phyloP scores from a whole-genome alignment of 345 rosid species.

The Geranium rotundifolium region DNA sequence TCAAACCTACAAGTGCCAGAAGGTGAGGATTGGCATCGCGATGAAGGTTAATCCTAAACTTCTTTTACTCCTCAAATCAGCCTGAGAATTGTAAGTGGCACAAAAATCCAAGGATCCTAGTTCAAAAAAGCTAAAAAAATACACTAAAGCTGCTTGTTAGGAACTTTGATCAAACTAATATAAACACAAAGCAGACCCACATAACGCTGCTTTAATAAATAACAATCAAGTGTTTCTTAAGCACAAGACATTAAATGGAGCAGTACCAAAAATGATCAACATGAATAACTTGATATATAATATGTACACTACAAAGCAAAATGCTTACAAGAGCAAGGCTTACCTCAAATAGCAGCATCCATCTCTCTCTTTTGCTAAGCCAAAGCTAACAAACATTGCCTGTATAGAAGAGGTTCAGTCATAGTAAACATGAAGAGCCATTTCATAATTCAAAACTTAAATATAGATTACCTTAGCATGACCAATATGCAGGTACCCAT shows the following conservation, averaged over 20 bases:
- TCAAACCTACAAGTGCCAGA: conserved; percentile 44
- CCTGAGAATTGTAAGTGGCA: neutral
- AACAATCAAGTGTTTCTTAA: neutral
- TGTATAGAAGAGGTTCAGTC: conserved; percentile 10
- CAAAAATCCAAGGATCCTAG: neutral
- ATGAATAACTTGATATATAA: neutral
- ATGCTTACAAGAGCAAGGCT: conserved; percentile 8
- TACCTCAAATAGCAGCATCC: conserved; percentile 87
- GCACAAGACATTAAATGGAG: neutral
- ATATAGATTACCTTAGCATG: conserved; percentile 75
- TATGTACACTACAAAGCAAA: neutral
- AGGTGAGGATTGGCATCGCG: neutral
- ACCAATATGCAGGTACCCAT: conserved; percentile 97
- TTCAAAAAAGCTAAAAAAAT: neutral
- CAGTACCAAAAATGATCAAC: neutral
- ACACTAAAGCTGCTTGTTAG: neutral
- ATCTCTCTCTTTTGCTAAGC: conserved; percentile 83
- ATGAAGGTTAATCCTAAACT: neutral
- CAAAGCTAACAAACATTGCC: conserved; percentile 99
- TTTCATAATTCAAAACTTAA: neutral
- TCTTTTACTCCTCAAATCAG: neutral
- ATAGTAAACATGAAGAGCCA: neutral
- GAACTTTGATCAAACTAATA: neutral
- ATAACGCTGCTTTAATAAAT: neutral
- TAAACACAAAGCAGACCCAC: neutral